Percentiles rank a stretch among this genome's conserved stretches.
phyloP scores from a whole-genome alignment of 305 asterid genomes.

The Fraxinus platypoda region DNA sequence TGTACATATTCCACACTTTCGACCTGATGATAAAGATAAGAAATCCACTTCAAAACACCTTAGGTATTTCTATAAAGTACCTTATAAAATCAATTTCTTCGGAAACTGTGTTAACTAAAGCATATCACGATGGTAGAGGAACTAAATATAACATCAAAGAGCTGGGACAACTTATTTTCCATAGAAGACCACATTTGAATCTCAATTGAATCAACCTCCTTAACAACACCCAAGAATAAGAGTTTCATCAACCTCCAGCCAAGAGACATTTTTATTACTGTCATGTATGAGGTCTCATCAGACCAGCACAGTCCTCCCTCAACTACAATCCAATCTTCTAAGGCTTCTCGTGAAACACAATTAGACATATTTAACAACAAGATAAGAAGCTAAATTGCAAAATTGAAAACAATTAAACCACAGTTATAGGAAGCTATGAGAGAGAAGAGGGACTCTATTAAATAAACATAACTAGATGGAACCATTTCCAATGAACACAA shows the following conservation, averaged over 20 bases:
- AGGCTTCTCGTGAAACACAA: neutral
- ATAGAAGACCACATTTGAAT: neutral
- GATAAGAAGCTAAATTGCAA: neutral
- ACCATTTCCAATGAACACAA: neutral
- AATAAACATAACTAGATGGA: neutral
- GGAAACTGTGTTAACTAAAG: neutral
- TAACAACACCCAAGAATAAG: neutral
- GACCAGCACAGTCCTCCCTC: neutral
- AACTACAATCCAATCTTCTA: neutral
- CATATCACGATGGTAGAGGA: neutral
- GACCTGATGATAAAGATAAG: neutral
- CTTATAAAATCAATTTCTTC: neutral
- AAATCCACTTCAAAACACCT: neutral
- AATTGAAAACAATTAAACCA: neutral
- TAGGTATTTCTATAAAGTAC: neutral
- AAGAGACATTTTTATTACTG: neutral
- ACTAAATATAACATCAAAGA: neutral
- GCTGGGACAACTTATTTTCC: neutral
- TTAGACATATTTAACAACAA: neutral
- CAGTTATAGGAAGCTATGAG: neutral
- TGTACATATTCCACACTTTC: neutral
- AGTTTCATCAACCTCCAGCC: neutral
- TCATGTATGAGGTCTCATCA: neutral
- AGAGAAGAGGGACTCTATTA: neutral
- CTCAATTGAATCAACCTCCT: neutral